Evolutionary conservation across 2,329 filamentous ascomycete species (phyloP), one percentile per base, ranked within the genome.

Genomic region (Fusarium oxysporum): DNA sequence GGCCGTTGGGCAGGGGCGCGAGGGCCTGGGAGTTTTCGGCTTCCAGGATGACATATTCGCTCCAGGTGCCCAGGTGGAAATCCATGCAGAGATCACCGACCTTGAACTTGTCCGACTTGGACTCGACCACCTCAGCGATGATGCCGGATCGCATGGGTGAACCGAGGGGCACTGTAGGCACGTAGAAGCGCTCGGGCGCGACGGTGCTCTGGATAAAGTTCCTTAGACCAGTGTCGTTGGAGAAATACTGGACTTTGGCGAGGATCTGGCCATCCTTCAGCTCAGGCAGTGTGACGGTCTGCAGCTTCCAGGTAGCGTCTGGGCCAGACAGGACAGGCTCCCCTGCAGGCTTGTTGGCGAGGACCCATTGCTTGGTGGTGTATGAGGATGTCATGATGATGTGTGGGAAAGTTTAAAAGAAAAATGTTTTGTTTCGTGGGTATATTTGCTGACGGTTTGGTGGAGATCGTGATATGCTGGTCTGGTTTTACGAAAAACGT

Each of bases 311-410:
- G 62, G 77, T 79, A 14, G 78, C 74, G 41, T 79, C 68, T 50
- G 72, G 71, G 33, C 78, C 78, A 5, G 70, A 68, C 41, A 79
- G 73, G 33, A 76, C 62, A 38, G 78, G 78, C 43, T 71, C 71
- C 56, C 71, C 78, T 53, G 72, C 61, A 32, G 77, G 77, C 72
- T 76, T 78, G 58, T 70, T 70, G 65, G 65, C 65, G 40, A 79
- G 76, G 62, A 77, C 66, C 78, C 78, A 79, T 78, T 78, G 77
- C 74, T 79, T 79, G 62, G 77, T 79, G n/a, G 75, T 78, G 51
- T 70, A 71, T 9, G 76, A 68, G 8, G 72, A 71, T 40, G 76
- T 59, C 76, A 77, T 77, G 63, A 30, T 58, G 55, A 66, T 53
- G 23, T 21, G n/a, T n/a, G 38, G 19, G n/a, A 38, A 28, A 28